A percentile compares a stretch with the other conserved stretches of the same genome.
Conservation (phyloP, 108 stramenopile genomes). For the Nitzschia sp. region DNA sequence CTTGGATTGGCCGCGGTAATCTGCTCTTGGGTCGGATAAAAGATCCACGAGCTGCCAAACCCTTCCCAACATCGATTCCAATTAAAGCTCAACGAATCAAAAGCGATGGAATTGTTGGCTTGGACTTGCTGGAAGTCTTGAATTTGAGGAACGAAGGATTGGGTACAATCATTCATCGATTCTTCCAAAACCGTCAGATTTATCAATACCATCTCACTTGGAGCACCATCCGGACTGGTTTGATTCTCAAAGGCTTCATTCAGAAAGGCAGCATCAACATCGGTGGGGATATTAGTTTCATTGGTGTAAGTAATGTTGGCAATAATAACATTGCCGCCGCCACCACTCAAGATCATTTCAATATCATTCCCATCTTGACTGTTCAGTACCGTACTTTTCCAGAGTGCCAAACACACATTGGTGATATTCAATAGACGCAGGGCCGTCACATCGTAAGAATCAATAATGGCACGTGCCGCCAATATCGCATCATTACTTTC, state of each 20-base stretch:
- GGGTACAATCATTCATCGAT: not conserved
- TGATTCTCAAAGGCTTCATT: not conserved
- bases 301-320: too few species aligned
- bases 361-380: not conserved
- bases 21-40: conserved; percentile 4
- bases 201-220: not conserved
- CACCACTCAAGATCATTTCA: not conserved
- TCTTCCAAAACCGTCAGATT: not conserved
- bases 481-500: conserved; percentile 33
- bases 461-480: conserved; percentile 12
- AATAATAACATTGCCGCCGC: too few species aligned
- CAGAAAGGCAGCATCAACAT: not conserved
- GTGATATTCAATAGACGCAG: not conserved
- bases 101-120: not conserved
- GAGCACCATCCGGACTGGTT: not conserved
- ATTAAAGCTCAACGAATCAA: conserved; percentile 30
- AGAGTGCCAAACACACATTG: not conserved
- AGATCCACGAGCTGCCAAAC: not conserved
- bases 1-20: conserved; percentile 8
- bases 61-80: conserved; percentile 50
- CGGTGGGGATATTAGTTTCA: not conserved
- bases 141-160: not conserved
- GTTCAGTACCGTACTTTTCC: too few species aligned
- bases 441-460: not conserved
- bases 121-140: not conserved